These are phyloP conservation scores for Eimeria falciformis DNA, from an alignment of 169 alveolate species.

Conservation along the genomic window DNA sequence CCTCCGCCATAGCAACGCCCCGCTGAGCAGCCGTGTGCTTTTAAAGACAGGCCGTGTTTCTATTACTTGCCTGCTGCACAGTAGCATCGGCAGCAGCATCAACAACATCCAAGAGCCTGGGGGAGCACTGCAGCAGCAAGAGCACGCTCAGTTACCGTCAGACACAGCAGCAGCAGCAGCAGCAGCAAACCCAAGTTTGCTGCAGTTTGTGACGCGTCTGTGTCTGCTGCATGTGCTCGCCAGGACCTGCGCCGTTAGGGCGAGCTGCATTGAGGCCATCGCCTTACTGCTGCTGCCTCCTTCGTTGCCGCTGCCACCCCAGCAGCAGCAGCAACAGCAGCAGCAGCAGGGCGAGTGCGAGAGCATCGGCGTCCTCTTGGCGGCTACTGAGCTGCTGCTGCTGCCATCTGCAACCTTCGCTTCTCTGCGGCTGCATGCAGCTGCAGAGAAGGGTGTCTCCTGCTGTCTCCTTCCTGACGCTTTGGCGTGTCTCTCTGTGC, in stretches of 20 bases:
- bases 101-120: neutral
- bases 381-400: conserved; percentile 52
- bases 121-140: conserved; percentile 32
- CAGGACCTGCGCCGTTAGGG: conserved; percentile 64
- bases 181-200: conserved; percentile 32
- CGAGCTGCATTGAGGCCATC: conserved; percentile 50
- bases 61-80: conserved; percentile 3
- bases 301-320: conserved; percentile 20
- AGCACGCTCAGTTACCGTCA: neutral
- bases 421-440: conserved; percentile 64
- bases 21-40: conserved; percentile 57
- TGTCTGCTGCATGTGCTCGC: conserved; percentile 63
- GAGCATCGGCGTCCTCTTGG: conserved; percentile 37
- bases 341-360: conserved; percentile 35
- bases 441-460: conserved; percentile 25
- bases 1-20: conserved; percentile 31
- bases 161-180: neutral
- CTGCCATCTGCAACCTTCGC: conserved; percentile 71
- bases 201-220: conserved; percentile 69
- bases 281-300: conserved; percentile 33
- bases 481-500: conserved; percentile 59
- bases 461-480: conserved; percentile 47
- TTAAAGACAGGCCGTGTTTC: conserved; percentile 40
- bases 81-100: conserved; percentile 26
- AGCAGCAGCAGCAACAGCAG: conserved; percentile 22